These are phyloP conservation scores for Ceratorhiza oryzae-sativae DNA, from an alignment of 1,284 basidiomycete genomes.

Conservation along the genomic window DNA sequence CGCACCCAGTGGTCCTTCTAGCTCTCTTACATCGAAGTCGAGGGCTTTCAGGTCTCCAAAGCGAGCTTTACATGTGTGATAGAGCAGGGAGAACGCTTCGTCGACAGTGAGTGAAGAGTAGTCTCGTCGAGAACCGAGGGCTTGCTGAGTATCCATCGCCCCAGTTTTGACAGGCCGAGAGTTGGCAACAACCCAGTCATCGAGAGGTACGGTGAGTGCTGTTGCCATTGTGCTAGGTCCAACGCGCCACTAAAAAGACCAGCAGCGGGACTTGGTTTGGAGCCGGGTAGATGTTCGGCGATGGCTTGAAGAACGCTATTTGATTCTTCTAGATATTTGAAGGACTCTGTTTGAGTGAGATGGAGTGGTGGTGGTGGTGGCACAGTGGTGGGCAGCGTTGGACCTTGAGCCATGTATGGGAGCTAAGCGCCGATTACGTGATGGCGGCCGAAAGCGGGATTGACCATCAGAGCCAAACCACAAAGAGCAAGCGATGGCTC, in stretches of 20 bases:
- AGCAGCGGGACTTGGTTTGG: neutral
- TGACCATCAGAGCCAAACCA: neutral
- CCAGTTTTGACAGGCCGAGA: neutral
- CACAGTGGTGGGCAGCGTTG: neutral
- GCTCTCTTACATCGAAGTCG: slow-evolving; percentile 6
- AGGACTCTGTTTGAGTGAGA: no score
- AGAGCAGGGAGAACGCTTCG: slow-evolving; percentile 15
- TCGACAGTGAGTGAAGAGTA: slow-evolving; percentile 4
- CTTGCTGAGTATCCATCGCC: neutral
- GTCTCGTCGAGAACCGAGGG: neutral
- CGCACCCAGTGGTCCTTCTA: slow-evolving; percentile 14
- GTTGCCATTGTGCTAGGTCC: neutral
- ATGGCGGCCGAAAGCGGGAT: neutral
- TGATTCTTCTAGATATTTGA: no score
- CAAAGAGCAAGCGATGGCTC: slow-evolving; percentile 1
- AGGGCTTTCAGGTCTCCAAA: slow-evolving; percentile 2
- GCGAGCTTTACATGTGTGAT: slow-evolving; percentile 6
- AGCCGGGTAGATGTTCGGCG: no score
- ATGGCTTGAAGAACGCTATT: no score
- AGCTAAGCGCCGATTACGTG: neutral
- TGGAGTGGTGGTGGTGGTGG: neutral
- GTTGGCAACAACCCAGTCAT: slow-evolving; percentile 18
- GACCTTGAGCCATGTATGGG: no score
- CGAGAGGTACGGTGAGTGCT: slow-evolving; percentile 12
- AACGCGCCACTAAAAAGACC: neutral